A percentile compares a stretch with the other conserved stretches of the same genome.
Conservation (phyloP, 306 rosid species). For the Adenanthera pavonina region DNA sequence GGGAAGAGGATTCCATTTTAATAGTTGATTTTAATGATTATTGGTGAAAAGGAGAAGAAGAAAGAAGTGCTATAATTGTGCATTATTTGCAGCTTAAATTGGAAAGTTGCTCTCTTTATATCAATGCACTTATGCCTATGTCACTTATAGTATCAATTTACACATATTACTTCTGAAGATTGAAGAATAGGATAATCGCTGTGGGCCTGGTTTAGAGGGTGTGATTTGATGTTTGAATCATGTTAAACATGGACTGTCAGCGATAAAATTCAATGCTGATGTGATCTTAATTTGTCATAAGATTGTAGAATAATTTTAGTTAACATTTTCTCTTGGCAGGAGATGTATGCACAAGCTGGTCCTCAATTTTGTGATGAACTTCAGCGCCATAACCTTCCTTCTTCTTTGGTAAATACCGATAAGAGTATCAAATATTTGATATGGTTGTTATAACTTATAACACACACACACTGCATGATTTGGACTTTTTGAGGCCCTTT, state of each 20-base stretch:
- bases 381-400: conserved; percentile 87
- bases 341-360: conserved; percentile 96
- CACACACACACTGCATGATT: conserved; percentile 10
- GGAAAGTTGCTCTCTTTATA: conserved; percentile 1
- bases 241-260: not conserved
- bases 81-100: conserved; percentile 17
- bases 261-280: conserved; percentile 7
- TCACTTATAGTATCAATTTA: conserved; percentile 22
- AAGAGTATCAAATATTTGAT: conserved; percentile 16
- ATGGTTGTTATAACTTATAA: conserved; percentile 35
- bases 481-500: conserved; percentile 31
- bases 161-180: conserved; percentile 9
- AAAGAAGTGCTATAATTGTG: conserved; percentile 21
- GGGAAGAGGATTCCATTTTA: not conserved
- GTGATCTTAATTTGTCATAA: conserved; percentile 19
- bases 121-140: conserved; percentile 12
- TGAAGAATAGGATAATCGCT: conserved; percentile 35
- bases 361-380: conserved; percentile 94
- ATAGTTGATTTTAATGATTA: conserved; percentile 19
- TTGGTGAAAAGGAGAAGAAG: not conserved
- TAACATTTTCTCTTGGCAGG: conserved; percentile 56
- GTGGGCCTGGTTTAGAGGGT: conserved; percentile 19
- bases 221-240: conserved; percentile 39
- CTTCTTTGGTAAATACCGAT: conserved; percentile 67
- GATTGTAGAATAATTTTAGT: conserved; percentile 25